Evolutionary conservation across 73 alveolate species (phyloP).

Genomic region (Tetrahymena borealis): DNA sequence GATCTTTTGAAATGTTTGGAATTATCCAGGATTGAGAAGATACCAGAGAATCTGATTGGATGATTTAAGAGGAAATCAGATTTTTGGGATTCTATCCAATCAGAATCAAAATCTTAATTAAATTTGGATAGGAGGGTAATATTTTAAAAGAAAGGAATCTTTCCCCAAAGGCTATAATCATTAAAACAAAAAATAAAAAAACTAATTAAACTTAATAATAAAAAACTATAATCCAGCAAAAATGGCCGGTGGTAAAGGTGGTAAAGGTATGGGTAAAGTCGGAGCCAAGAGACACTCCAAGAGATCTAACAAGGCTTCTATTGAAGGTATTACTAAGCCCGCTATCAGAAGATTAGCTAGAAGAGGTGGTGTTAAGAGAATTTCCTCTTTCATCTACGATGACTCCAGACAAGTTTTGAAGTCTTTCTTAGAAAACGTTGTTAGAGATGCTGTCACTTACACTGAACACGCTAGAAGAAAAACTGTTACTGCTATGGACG

Average conservation of each 20-base stretch:
- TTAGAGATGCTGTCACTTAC: conserved; percentile 71
- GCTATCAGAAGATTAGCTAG: conserved; percentile 91
- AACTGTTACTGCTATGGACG: conserved; percentile 82
- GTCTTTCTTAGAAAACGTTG: conserved; percentile 68
- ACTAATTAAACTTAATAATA: background rate
- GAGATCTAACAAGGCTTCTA: conserved; percentile 56
- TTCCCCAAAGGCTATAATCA: background rate
- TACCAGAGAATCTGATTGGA: background rate
- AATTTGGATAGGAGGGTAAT: background rate
- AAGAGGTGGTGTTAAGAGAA: conserved; percentile 91
- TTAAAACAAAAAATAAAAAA: background rate
- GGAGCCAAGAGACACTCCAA: conserved; percentile 65
- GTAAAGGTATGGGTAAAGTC: conserved; percentile 59
- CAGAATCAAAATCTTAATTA: background rate
- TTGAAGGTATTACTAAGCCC: conserved; percentile 77
- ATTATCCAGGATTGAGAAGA: background rate
- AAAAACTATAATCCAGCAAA: background rate
- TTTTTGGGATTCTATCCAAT: background rate
- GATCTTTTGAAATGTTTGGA: background rate
- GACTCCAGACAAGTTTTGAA: conserved; percentile 72
- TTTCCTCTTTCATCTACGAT: conserved; percentile 66
- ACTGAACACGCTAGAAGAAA: conserved; percentile 84
- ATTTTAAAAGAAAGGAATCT: background rate
- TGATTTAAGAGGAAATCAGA: background rate
- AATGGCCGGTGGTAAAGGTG: conserved; percentile 51